phyloP scores from a whole-genome alignment of 805 yeast species.

The Komagataella phaffii region DNA sequence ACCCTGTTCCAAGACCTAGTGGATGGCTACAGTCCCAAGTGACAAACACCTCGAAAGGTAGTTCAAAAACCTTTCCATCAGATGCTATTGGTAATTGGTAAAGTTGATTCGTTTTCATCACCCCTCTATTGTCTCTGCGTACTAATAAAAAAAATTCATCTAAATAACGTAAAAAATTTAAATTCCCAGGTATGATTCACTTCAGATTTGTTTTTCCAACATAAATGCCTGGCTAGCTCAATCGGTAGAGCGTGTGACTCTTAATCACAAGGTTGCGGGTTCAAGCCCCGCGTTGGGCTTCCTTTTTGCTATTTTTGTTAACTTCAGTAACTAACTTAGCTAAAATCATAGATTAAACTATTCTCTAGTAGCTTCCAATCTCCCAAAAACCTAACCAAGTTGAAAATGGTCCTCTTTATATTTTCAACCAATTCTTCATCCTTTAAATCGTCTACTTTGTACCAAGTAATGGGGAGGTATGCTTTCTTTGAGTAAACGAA shows the following conservation, averaged over 20 bases:
- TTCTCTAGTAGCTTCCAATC: background rate
- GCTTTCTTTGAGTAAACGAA: background rate
- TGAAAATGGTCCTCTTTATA: background rate
- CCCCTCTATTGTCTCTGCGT: no score
- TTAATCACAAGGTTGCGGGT: slow-evolving; percentile 1
- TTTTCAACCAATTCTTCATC: background rate
- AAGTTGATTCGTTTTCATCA: no score
- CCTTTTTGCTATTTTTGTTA: background rate
- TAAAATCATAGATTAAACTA: background rate
- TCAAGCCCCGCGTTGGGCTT: slow-evolving; percentile 1
- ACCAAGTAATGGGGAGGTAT: background rate
- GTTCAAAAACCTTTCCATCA: background rate
- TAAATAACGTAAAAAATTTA: no score
- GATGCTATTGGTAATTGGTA: background rate
- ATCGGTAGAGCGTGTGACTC: slow-evolving; percentile 1
- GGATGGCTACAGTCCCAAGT: background rate
- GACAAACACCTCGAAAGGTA: no score
- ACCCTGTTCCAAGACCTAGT: background rate
- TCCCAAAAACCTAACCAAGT: background rate
- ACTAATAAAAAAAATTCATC: no score
- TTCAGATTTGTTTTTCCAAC: no score
- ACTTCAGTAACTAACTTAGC: background rate
- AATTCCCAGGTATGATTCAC: background rate
- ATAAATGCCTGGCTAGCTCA: slow-evolving; percentile 1
- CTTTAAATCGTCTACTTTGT: background rate